Conservation (phyloP, 2,329 filamentous ascomycete genomes). For the Colletotrichum brevisporum region DNA sequence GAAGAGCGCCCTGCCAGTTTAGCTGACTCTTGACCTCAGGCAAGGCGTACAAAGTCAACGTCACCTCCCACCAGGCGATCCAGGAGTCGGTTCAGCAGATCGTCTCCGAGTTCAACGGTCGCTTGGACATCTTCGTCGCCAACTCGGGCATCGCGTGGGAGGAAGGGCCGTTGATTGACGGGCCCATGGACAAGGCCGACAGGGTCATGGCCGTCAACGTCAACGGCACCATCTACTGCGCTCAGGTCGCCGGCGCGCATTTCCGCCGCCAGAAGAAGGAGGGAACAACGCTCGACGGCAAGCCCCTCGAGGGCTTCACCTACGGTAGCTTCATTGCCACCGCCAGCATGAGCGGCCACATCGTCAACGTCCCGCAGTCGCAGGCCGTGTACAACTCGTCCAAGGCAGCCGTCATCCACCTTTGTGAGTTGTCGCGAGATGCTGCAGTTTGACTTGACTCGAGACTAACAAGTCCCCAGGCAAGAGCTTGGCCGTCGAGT, state of each 20-base stretch:
- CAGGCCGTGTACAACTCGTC: constrained; percentile 82
- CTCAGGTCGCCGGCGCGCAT: constrained; percentile 76
- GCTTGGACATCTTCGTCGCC: constrained; percentile 84
- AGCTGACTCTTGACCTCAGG: constrained; percentile 52
- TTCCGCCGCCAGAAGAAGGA: constrained; percentile 80
- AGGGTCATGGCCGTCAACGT: constrained; percentile 80
- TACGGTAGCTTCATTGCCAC: constrained; percentile 83
- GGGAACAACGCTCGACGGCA: constrained; percentile 73
- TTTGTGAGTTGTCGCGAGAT: constrained; percentile 59
- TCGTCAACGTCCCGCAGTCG: constrained; percentile 82
- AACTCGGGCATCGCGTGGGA: constrained; percentile 85
- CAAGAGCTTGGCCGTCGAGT: constrained; percentile 81
- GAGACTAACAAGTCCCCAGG: constrained; percentile 55
- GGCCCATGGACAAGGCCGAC: constrained; percentile 73
- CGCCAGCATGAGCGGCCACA: constrained; percentile 83
- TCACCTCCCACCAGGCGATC: constrained; percentile 67
- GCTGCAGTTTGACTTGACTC: too few species aligned
- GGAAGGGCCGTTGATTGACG: constrained; percentile 77
- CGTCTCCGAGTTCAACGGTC: constrained; percentile 78
- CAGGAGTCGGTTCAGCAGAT: constrained; percentile 65
- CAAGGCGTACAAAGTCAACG: constrained; percentile 74
- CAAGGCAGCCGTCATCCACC: constrained; percentile 75
- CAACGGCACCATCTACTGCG: constrained; percentile 84
- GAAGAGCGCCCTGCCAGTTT: not conserved
- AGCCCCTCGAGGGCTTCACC: constrained; percentile 71